A percentile compares a stretch with the other conserved stretches of the same genome.
Conservation (phyloP, 1,284 basidiomycete species). For the Microbotryum intermedium region DNA sequence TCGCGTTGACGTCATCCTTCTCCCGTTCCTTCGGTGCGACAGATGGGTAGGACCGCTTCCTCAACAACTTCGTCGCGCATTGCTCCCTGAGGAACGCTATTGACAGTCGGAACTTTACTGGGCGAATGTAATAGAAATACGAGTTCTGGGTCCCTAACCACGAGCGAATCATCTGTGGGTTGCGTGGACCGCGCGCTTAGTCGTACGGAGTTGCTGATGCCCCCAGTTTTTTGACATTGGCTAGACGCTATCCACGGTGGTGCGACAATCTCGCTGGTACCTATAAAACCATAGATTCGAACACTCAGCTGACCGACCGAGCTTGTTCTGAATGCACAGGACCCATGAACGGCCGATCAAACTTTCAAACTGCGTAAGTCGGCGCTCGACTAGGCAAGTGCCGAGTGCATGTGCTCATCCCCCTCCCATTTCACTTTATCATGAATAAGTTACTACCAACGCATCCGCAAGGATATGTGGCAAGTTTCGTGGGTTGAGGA, state of each 20-base stretch:
- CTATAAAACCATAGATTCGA: neutral
- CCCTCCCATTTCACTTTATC: conserved; percentile 5
- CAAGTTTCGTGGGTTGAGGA: conserved; percentile 39
- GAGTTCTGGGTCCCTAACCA: conserved; percentile 37
- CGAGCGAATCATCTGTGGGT: conserved; percentile 35
- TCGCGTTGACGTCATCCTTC: neutral
- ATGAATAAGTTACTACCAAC: conserved; percentile 31
- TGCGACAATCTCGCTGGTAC: neutral
- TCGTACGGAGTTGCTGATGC: too few species aligned
- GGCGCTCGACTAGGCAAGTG: neutral
- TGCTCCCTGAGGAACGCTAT: neutral
- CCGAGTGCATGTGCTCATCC: neutral
- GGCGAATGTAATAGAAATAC: conserved; percentile 29
- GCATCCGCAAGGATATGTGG: conserved; percentile 33
- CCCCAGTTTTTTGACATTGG: too few species aligned
- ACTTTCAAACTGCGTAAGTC: conserved; percentile 33
- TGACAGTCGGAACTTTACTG: neutral
- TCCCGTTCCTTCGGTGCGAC: neutral
- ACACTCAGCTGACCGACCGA: too few species aligned
- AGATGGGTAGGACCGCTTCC: neutral
- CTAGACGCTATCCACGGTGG: conserved; percentile 32
- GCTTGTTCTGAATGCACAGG: neutral
- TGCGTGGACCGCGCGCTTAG: too few species aligned
- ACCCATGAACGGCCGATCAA: conserved; percentile 36
- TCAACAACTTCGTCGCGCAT: neutral